Percentiles rank a stretch among this genome's conserved stretches.
Evolutionary conservation across 192 early-diverging fungal genomes (phyloP).

Genomic region (Glomus cerebriforme): DNA sequence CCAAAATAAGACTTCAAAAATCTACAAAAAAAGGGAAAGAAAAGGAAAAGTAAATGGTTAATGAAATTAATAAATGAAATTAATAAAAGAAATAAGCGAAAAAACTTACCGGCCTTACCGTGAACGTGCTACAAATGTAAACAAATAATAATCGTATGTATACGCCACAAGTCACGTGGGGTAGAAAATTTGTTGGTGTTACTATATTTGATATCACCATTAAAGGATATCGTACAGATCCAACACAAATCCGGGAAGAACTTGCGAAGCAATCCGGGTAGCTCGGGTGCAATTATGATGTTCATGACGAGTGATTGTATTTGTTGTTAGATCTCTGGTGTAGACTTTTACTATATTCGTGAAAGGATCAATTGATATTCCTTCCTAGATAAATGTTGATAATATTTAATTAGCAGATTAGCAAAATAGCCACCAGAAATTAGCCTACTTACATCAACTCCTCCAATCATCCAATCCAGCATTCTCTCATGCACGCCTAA

Average conservation of each 20-base stretch:
- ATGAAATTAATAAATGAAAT: too few species aligned
- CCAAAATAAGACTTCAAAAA: too few species aligned
- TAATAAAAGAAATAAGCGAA: too few species aligned
- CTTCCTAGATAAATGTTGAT: constrained; percentile 20
- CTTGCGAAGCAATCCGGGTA: neutral
- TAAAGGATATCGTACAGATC: neutral
- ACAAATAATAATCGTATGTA: too few species aligned
- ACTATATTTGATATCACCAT: neutral
- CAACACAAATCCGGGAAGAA: constrained; percentile 20
- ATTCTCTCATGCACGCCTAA: neutral
- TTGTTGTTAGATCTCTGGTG: neutral
- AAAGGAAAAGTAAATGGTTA: too few species aligned
- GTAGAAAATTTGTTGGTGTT: too few species aligned
- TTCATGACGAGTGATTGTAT: neutral
- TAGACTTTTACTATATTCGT: constrained; percentile 5
- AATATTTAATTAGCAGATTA: constrained; percentile 19
- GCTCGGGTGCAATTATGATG: neutral
- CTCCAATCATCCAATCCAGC: neutral
- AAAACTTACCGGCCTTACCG: too few species aligned
- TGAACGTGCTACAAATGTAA: too few species aligned
- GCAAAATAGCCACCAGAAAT: constrained; percentile 13
- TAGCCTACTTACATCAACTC: neutral
- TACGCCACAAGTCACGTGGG: too few species aligned
- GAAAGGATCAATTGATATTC: constrained; percentile 13
- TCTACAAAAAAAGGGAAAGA: too few species aligned